Percentiles rank a stretch among this genome's conserved stretches.
Evolutionary conservation across 495 filamentous ascomycete genomes (phyloP).

Genomic region (Cryomyces minteri): DNA sequence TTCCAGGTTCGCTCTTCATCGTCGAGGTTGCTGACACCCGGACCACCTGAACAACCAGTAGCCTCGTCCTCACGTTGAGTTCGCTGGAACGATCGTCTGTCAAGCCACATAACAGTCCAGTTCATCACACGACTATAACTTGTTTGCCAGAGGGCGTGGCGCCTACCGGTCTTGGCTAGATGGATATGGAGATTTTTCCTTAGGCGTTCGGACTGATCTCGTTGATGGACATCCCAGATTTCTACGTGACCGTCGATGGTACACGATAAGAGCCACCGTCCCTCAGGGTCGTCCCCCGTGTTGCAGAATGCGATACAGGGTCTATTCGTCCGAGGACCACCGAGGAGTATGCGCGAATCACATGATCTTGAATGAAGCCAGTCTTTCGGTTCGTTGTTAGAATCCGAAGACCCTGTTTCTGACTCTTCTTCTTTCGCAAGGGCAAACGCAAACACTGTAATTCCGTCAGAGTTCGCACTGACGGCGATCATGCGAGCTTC

Average conservation of each 20-base stretch:
- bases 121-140: too few species aligned
- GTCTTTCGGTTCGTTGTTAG: not conserved
- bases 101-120: conserved; percentile 19
- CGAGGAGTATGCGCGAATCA: not conserved
- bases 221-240: conserved; percentile 49
- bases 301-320: conserved; percentile 60
- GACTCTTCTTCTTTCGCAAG: conserved; percentile 22
- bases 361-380: conserved; percentile 2
- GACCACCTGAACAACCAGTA: too few species aligned
- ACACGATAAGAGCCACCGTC: conserved; percentile 51
- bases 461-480: conserved; percentile 46
- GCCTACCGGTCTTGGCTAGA: too few species aligned
- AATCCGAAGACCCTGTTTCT: not conserved
- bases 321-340: conserved; percentile 35
- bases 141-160: too few species aligned
- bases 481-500: conserved; percentile 64
- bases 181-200: too few species aligned
- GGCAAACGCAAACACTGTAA: conserved; percentile 60
- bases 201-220: not conserved
- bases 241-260: conserved; percentile 50
- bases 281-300: conserved; percentile 39
- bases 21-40: too few species aligned
- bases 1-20: too few species aligned
- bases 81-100: conserved; percentile 13
- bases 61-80: not conserved